Conservation (phyloP, 805 yeast species). For the Wickerhamomyces subpelliculosus region DNA sequence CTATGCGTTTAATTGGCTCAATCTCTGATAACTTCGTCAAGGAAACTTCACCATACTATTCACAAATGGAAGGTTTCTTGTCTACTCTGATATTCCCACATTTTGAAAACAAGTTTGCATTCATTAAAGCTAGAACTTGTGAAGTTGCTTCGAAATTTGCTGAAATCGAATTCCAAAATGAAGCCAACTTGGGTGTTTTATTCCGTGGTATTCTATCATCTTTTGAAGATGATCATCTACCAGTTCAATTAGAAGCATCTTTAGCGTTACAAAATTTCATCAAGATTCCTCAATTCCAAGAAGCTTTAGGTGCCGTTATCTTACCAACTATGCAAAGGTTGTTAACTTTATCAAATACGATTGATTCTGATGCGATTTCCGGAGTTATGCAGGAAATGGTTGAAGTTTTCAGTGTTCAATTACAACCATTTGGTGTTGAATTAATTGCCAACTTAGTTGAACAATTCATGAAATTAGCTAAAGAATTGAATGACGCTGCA, state of each 20-base stretch:
- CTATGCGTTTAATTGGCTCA: slow-evolving; percentile 70
- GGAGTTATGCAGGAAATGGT: slow-evolving; percentile 95
- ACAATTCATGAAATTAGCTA: slow-evolving; percentile 66
- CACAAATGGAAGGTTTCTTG: slow-evolving; percentile 66
- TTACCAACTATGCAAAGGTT: slow-evolving; percentile 79
- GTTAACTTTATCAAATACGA: slow-evolving; percentile 64
- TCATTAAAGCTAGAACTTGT: slow-evolving; percentile 70
- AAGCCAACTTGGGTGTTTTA: slow-evolving; percentile 28
- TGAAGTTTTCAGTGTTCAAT: slow-evolving; percentile 77
- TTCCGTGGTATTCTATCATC: slow-evolving; percentile 40
- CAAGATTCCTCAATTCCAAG: slow-evolving; percentile 55
- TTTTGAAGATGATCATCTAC: slow-evolving; percentile 41
- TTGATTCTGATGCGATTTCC: slow-evolving; percentile 82
- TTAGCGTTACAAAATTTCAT: slow-evolving; percentile 79
- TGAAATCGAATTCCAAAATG: slow-evolving; percentile 43
- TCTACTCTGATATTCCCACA: slow-evolving; percentile 63
- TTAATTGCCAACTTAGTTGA: slow-evolving; percentile 55
- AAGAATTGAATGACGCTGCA: slow-evolving; percentile 60
- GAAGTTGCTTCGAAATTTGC: slow-evolving; percentile 62
- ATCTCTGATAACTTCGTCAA: slow-evolving; percentile 52
- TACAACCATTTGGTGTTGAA: slow-evolving; percentile 86
- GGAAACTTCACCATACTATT: slow-evolving; percentile 47
- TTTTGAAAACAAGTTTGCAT: slow-evolving; percentile 52
- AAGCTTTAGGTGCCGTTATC: slow-evolving; percentile 59
- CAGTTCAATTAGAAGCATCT: slow-evolving; percentile 80